Conservation (phyloP, 1,284 basidiomycete genomes). For the Bondarzewia mesenterica region DNA sequence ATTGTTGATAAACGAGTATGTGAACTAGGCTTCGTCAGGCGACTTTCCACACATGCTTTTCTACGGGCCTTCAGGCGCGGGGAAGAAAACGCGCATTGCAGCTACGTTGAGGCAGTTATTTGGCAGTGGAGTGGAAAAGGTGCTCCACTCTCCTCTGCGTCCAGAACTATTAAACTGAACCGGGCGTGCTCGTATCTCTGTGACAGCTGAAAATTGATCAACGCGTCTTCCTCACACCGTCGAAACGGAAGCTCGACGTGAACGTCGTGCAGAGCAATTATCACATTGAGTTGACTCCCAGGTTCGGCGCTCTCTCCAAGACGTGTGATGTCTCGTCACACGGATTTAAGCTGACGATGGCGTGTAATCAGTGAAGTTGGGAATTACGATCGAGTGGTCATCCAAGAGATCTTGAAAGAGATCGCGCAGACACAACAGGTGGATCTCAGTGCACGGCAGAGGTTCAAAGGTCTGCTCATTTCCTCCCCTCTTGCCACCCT, state of each 20-base stretch:
- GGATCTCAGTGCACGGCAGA: conserved; percentile 89
- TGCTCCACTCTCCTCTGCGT: conserved; percentile 19
- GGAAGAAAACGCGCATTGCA: conserved; percentile 96
- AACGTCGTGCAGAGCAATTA: conserved; percentile 97
- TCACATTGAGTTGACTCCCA: conserved; percentile 97
- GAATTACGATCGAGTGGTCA: conserved; percentile 91
- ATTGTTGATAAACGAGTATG: not conserved
- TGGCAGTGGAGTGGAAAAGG: conserved; percentile 90
- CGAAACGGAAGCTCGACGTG: conserved; percentile 91
- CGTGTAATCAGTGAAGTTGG: conserved; percentile 77
- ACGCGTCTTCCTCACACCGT: conserved; percentile 91
- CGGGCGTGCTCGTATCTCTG: not conserved
- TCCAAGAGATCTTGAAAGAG: conserved; percentile 96
- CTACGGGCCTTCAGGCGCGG: conserved; percentile 95
- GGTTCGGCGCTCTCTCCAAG: conserved; percentile 36
- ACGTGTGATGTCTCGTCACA: too few species aligned
- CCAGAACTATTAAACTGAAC: not conserved
- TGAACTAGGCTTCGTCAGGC: conserved; percentile 64
- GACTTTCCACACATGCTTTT: conserved; percentile 99
- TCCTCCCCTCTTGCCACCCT: not conserved
- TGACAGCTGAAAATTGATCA: conserved; percentile 94
- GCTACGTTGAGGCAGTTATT: conserved; percentile 87
- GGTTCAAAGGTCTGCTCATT: conserved; percentile 96
- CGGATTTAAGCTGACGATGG: too few species aligned
- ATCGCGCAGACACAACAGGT: conserved; percentile 99